Percentiles rank a stretch among this genome's conserved stretches.
Conservation (phyloP, 805 yeast species). For the Ogataea siamensis region DNA sequence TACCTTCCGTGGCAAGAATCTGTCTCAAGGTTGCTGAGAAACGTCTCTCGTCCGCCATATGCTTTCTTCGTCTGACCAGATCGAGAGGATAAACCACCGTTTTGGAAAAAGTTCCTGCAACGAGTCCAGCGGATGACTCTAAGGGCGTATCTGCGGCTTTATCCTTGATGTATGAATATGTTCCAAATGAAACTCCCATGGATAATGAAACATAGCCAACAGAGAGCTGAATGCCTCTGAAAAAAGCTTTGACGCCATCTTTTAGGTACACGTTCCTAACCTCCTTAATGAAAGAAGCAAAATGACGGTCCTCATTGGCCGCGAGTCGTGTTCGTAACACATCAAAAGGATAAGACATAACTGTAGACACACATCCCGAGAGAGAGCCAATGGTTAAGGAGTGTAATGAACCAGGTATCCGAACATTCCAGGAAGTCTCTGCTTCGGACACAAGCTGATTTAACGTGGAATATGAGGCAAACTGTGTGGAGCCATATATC, state of each 20-base stretch:
- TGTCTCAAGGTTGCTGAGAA: conserved; percentile 30
- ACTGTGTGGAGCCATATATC: conserved; percentile 82
- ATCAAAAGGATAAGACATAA: conserved; percentile 84
- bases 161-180: conserved; percentile 55
- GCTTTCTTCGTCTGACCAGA: conserved; percentile 73
- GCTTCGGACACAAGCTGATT: conserved; percentile 42
- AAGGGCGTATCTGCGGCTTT: conserved; percentile 35
- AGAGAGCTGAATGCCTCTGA: conserved; percentile 49
- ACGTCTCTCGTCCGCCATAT: conserved; percentile 42
- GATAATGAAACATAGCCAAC: conserved; percentile 64
- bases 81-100: conserved; percentile 81
- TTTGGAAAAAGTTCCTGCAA: conserved; percentile 78
- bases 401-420: conserved; percentile 39
- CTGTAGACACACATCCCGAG: conserved; percentile 75
- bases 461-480: conserved; percentile 61
- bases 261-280: conserved; percentile 32
- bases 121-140: conserved; percentile 63
- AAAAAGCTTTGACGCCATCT: conserved; percentile 46
- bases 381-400: conserved; percentile 65
- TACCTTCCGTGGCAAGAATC: conserved; percentile 57
- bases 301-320: conserved; percentile 46
- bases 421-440: conserved; percentile 25
- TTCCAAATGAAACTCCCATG: conserved; percentile 73
- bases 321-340: conserved; percentile 84
- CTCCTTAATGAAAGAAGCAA: conserved; percentile 37